Conservation (phyloP, 306 rosid species). For the Sesbania bispinosa region DNA sequence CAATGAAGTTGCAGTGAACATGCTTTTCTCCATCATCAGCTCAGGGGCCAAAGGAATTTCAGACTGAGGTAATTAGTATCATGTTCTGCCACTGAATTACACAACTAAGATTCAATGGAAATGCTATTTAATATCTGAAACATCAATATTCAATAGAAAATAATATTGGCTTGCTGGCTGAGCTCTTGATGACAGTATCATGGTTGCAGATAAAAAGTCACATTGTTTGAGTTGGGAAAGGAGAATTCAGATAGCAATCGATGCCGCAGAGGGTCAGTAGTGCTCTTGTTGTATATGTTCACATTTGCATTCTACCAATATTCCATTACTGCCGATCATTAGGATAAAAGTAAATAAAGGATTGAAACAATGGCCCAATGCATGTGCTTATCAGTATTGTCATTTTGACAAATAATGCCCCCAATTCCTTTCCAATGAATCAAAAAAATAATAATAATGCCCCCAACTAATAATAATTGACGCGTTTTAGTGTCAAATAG, state of each 20-base stretch:
- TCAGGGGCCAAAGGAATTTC: conserved; percentile 73
- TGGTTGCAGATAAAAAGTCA: conserved; percentile 44
- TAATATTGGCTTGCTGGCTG: conserved; percentile 48
- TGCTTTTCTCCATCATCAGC: conserved; percentile 63
- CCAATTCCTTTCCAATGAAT: too few relatives aligned
- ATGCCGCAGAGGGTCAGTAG: conserved; percentile 61
- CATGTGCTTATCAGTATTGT: neutral
- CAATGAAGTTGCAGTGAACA: conserved; percentile 60
- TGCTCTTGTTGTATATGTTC: neutral
- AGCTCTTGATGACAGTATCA: conserved; percentile 49
- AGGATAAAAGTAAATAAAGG: too few relatives aligned
- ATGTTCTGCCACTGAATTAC: neutral
- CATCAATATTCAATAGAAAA: neutral
- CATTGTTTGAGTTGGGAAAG: conserved; percentile 53
- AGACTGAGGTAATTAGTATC: conserved; percentile 49
- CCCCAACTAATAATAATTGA: too few relatives aligned
- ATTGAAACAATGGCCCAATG: too few relatives aligned
- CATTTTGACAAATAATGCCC: neutral
- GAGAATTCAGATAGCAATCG: conserved; percentile 61
- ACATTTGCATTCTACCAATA: too few relatives aligned
- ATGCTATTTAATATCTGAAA: conserved; percentile 9
- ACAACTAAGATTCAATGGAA: conserved; percentile 6
- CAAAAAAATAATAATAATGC: too few relatives aligned
- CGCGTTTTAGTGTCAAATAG: too few relatives aligned
- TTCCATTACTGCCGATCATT: too few relatives aligned